Conservation (phyloP, 495 filamentous ascomycete genomes). For the Cercophora scortea region DNA sequence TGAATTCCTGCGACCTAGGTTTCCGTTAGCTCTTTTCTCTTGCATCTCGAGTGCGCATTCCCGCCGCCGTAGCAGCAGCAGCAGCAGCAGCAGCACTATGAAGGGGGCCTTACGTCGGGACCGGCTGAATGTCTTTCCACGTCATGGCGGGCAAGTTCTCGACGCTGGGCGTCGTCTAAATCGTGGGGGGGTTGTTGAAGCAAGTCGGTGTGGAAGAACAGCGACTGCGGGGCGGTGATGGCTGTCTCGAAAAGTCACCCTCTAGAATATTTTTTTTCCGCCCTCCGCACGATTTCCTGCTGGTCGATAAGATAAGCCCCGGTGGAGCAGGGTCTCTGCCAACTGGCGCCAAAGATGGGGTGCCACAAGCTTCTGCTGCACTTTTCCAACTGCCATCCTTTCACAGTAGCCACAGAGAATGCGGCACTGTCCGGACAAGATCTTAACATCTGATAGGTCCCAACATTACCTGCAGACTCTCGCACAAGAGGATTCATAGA, state of each 20-base stretch:
- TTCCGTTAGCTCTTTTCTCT: not conserved
- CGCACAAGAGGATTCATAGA: no score
- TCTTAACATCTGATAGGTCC: no score
- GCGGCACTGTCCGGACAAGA: no score
- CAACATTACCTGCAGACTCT: no score
- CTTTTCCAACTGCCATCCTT: no score
- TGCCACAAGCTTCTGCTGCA: not conserved
- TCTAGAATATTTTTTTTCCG: slow-evolving; percentile 28
- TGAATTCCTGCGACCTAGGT: slow-evolving; percentile 62
- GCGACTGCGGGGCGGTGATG: slow-evolving; percentile 22
- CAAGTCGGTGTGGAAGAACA: slow-evolving; percentile 4
- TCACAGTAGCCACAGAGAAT: no score
- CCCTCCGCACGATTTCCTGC: slow-evolving; percentile 4
- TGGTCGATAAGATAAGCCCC: slow-evolving; percentile 23
- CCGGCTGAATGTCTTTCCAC: slow-evolving; percentile 69
- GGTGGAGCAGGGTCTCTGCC: not conserved
- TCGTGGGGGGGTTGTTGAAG: slow-evolving; percentile 2
- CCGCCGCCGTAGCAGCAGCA: not conserved
- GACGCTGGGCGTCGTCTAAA: slow-evolving; percentile 3
- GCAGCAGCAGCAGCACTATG: not conserved
- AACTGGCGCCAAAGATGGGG: no score
- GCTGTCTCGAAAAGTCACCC: slow-evolving; percentile 1
- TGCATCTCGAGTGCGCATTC: not conserved
- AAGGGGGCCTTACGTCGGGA: slow-evolving; percentile 60
- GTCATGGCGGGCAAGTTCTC: slow-evolving; percentile 29